Conservation (phyloP, 306 rosid genomes). For the Oemleria cerasiformis region DNA sequence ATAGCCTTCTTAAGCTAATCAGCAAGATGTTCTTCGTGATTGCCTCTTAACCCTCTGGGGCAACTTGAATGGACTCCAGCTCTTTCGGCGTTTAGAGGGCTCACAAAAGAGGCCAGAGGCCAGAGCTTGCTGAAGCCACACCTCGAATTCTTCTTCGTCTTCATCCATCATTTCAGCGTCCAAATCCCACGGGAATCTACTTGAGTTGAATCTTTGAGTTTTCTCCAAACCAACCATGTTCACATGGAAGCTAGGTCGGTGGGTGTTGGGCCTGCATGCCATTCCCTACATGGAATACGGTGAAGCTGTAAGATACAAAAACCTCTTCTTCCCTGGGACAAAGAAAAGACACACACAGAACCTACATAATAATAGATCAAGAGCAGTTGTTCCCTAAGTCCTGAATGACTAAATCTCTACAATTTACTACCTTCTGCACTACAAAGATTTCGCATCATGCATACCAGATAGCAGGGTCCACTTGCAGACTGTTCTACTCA, state of each 20-base stretch:
- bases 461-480: neutral
- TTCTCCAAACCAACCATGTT: constrained; percentile 98
- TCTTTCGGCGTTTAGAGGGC: constrained; percentile 85
- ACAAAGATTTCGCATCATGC: neutral
- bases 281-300: constrained; percentile 63
- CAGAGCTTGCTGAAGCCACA: constrained; percentile 97
- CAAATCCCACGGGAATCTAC: constrained; percentile 93
- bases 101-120: constrained; percentile 92
- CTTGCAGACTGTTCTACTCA: neutral
- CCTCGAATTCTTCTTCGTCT: constrained; percentile 84
- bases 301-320: constrained; percentile 12
- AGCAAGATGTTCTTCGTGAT: constrained; percentile 93
- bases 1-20: constrained; percentile 28
- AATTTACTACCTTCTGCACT: neutral
- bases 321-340: neutral
- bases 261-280: constrained; percentile 98
- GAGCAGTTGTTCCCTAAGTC: neutral
- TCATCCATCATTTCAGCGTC: constrained; percentile 97
- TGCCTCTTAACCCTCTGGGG: constrained; percentile 83
- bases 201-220: constrained; percentile 69
- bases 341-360: constrained; percentile 3
- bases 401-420: neutral
- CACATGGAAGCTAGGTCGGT: constrained; percentile 92
- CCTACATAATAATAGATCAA: neutral
- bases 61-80: constrained; percentile 97